Conservation (phyloP, 257 asterid genomes). For the Primulina huaijiensis region DNA sequence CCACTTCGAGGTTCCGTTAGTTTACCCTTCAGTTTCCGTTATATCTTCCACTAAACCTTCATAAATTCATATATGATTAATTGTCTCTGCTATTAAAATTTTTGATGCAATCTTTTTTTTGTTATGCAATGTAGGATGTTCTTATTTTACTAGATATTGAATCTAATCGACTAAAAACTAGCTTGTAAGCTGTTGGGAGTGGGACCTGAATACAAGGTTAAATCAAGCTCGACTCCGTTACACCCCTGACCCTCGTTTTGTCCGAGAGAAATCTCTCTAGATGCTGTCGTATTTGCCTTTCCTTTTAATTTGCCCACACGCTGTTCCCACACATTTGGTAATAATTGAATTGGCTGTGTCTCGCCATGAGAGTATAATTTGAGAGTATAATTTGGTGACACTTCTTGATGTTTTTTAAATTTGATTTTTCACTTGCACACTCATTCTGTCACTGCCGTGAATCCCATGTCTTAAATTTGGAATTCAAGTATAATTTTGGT, state of each 20-base stretch:
- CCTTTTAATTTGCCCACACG: background rate
- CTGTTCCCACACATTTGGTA: background rate
- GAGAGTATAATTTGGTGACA: background rate
- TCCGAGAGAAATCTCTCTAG: background rate
- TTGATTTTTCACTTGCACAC: background rate
- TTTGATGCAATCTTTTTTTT: background rate
- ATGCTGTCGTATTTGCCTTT: background rate
- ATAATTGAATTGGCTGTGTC: background rate
- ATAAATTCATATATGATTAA: no score
- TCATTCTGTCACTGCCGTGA: background rate
- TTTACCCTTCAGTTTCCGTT: background rate
- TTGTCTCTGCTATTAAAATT: no score
- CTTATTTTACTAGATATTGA: background rate
- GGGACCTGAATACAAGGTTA: background rate
- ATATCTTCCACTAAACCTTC: background rate
- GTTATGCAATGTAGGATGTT: background rate
- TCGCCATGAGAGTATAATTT: no score
- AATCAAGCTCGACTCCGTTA: background rate
- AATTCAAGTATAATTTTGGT: background rate
- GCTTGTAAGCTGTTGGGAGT: no score
- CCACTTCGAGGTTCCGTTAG: conserved; percentile 55
- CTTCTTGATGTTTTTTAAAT: background rate
- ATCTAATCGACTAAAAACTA: no score
- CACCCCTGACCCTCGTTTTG: no score
- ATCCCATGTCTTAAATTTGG: background rate